A percentile compares a stretch with the other conserved stretches of the same genome.
Evolutionary conservation across 73 alveolate species (phyloP).

Genomic region (Tetrahymena malaccensis): DNA sequence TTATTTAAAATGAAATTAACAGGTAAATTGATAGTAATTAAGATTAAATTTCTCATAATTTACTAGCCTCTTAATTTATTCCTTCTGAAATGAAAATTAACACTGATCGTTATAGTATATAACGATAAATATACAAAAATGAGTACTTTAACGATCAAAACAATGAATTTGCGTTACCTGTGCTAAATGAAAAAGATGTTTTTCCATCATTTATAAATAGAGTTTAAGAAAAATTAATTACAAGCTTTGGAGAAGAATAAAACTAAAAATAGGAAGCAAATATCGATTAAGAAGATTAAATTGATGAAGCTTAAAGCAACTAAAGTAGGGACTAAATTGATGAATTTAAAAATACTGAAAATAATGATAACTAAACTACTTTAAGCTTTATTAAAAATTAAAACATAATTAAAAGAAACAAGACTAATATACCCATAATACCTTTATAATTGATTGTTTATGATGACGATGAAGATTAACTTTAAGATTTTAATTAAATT

Average conservation of each 20-base stretch:
- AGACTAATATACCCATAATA: not conserved
- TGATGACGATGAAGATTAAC: not conserved
- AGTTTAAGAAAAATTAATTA: no score
- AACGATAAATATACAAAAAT: not conserved
- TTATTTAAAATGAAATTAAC: not conserved
- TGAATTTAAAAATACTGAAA: not conserved
- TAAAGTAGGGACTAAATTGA: not conserved
- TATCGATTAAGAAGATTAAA: no score
- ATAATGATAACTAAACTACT: not conserved
- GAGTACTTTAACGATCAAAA: no score
- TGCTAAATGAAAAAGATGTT: no score
- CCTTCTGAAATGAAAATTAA: not conserved
- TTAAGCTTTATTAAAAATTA: not conserved
- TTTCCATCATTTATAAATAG: not conserved
- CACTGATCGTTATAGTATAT: not conserved
- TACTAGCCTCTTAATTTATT: not conserved
- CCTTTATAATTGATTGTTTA: not conserved
- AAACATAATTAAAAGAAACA: not conserved
- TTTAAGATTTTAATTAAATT: no score
- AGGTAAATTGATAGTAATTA: not conserved
- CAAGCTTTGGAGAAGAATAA: no score
- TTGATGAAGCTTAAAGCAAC: not conserved
- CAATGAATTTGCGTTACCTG: no score
- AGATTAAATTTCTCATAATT: not conserved
- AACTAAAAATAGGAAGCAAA: not conserved